A percentile compares a stretch with the other conserved stretches of the same genome.
These are phyloP conservation scores for Penicillium occitanis DNA, from an alignment of 2,329 filamentous ascomycete genomes.

Conservation along the genomic window DNA sequence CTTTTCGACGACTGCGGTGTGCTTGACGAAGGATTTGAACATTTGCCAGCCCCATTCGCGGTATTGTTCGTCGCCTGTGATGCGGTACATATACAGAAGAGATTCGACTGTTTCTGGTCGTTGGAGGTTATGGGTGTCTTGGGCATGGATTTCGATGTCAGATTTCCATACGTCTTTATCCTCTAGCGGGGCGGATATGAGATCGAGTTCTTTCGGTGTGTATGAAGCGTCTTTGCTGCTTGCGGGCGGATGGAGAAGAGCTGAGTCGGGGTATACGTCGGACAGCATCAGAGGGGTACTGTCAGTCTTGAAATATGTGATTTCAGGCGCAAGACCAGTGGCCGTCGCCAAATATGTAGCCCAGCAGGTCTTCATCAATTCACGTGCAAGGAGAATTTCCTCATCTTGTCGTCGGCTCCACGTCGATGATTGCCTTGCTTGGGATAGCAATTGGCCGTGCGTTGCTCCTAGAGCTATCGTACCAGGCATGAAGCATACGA, in stretches of 20 bases:
- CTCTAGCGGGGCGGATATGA: constrained; percentile 38
- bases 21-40: constrained; percentile 86
- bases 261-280: constrained; percentile 39
- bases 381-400: constrained; percentile 81
- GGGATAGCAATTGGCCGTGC: constrained; percentile 69
- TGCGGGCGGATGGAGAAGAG: constrained; percentile 26
- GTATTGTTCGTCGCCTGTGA: constrained; percentile 86
- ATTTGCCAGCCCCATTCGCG: constrained; percentile 98
- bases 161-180: constrained; percentile 59
- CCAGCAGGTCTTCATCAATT: constrained; percentile 97
- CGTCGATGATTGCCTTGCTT: constrained; percentile 67
- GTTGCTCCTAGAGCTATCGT: constrained; percentile 90
- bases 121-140: constrained; percentile 91
- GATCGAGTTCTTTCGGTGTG: constrained; percentile 31
- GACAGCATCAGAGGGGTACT: constrained; percentile 59
- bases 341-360: constrained; percentile 90
- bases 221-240: not conserved
- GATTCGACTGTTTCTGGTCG: constrained; percentile 95
- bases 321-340: constrained; percentile 91
- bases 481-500: constrained; percentile 96
- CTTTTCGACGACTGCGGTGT: constrained; percentile 75
- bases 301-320: constrained; percentile 81
- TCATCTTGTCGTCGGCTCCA: constrained; percentile 82
- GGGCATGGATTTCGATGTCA: constrained; percentile 76
- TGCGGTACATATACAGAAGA: constrained; percentile 97